phyloP scores from a whole-genome alignment of 495 filamentous ascomycete genomes.

The Penicillium malachiteum region DNA sequence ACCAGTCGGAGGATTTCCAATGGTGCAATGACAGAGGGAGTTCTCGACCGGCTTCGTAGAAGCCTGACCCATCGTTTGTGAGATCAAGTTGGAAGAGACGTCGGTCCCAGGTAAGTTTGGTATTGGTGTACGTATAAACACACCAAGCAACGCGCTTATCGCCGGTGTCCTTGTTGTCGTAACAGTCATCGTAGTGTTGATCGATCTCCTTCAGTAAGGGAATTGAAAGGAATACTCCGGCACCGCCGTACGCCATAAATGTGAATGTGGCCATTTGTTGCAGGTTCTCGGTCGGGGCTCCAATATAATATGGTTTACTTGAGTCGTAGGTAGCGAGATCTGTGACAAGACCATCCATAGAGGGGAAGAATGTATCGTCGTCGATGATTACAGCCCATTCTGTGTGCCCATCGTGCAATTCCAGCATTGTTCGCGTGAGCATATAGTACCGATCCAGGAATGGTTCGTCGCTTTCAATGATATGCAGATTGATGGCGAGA shows the following conservation, averaged over 20 bases:
- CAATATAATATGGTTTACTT: slow-evolving; percentile 38
- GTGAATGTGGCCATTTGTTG: slow-evolving; percentile 31
- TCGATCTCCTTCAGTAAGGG: slow-evolving; percentile 33
- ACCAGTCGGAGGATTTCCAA: slow-evolving; percentile 35
- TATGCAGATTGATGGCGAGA: slow-evolving; percentile 39
- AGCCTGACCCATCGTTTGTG: slow-evolving; percentile 33
- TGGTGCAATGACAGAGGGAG: slow-evolving; percentile 46
- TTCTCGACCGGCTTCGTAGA: slow-evolving; percentile 43
- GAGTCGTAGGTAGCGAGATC: slow-evolving; percentile 34
- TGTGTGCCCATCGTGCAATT: slow-evolving; percentile 32
- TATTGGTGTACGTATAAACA: slow-evolving; percentile 35
- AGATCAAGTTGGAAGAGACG: slow-evolving; percentile 43
- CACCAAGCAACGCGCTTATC: slow-evolving; percentile 39
- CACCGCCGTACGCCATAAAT: slow-evolving; percentile 47
- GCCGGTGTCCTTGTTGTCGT: slow-evolving; percentile 17
- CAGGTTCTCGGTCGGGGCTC: slow-evolving; percentile 43
- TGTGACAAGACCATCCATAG: slow-evolving; percentile 31
- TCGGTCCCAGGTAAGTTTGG: slow-evolving; percentile 37
- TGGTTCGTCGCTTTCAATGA: slow-evolving; percentile 35
- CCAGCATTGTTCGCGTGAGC: slow-evolving; percentile 42
- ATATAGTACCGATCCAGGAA: slow-evolving; percentile 49
- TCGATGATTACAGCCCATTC: slow-evolving; percentile 55
- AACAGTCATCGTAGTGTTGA: slow-evolving; percentile 19
- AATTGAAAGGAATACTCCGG: slow-evolving; percentile 44
- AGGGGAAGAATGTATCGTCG: slow-evolving; percentile 59